A percentile compares a stretch with the other conserved stretches of the same genome.
Conservation (phyloP, 108 stramenopile genomes). For the Schizochytrium sp. region DNA sequence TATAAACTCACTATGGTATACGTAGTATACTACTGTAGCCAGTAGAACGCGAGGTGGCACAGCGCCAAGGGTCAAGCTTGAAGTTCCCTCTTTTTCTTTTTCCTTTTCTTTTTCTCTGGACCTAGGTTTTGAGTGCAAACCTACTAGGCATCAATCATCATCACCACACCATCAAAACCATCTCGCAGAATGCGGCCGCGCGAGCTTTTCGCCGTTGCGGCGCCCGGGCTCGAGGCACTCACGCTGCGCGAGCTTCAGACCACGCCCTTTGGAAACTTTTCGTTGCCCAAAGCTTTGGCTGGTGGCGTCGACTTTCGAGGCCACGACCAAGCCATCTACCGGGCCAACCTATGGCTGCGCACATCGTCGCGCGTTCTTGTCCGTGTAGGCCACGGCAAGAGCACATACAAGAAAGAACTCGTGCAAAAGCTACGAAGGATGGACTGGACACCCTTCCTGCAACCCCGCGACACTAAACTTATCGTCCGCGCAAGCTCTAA, state of each 20-base stretch:
- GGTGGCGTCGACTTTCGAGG: not conserved
- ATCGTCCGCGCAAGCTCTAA: not conserved
- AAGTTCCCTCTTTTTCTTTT: too few relatives aligned
- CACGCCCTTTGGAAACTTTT: not conserved
- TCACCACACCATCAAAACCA: too few relatives aligned
- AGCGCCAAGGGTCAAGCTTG: too few relatives aligned
- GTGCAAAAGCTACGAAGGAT: not conserved
- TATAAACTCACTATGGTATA: too few relatives aligned
- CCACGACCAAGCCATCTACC: not conserved
- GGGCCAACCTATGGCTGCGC: not conserved
- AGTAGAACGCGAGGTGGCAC: too few relatives aligned
- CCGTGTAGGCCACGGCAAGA: not conserved
- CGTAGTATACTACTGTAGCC: too few relatives aligned
- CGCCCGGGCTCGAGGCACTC: not conserved
- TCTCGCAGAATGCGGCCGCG: not conserved
- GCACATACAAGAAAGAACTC: not conserved
- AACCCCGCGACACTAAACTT: not conserved
- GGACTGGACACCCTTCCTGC: not conserved
- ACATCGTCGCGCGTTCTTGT: not conserved
- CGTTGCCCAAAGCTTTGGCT: too few relatives aligned
- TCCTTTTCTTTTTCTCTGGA: too few relatives aligned
- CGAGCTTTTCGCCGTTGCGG: not conserved
- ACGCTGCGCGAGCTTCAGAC: not conserved
- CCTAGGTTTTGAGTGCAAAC: too few relatives aligned
- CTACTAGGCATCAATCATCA: too few relatives aligned